Base-by-base conservation (phyloP, 1,284 basidiomycete genomes). In the Takashimella koratensis region DNA sequence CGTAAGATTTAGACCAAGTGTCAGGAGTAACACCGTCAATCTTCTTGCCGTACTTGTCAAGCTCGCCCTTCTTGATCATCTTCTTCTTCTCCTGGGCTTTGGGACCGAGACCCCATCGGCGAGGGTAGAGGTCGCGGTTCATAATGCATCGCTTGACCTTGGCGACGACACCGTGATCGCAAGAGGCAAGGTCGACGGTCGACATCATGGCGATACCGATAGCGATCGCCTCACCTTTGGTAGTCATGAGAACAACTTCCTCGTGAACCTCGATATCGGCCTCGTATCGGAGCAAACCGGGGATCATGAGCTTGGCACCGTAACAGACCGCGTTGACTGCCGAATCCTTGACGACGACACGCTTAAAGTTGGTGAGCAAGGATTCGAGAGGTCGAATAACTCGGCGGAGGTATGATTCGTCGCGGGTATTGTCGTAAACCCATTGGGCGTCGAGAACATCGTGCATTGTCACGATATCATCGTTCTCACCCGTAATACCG, bases 91-190 rank as follows among this genome's bases (percentile, higher is more conserved):
- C 90, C 60, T 92, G 79, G 4, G 96, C 96, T 75, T 93, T 85
- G 39, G 95, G 96, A 20, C 96, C 96, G 52, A 99, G 83, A 59
- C 96, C 96, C 96, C 96, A 98, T 68, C 94, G 86, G 57, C 96
- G 85, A 40, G 96, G 96, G 77, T 98, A 98, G 19, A 92, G 91
- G 77, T 99, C 95, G 48, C 95, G 87, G 79, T 98, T 91, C 96
- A 99, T 99, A 74, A 99, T 98, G 77, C 95, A 98, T 53, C 96
- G 83, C 81, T 99, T 99, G 69, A 99, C 92, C 79, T 98, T 98
- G 44, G 96, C 96, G 40, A 98, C 96, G 53, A 99, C 92, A 54
- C 96, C 96, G 73, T 99, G 96, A 76, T 98, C 95, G 76, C 94
- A 98, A 10, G 94, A 96, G 19, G 93, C 90, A 51, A 99, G 85